phyloP scores from a whole-genome alignment of 2,329 filamentous ascomycete species.

The Paecilomyces variotii region DNA sequence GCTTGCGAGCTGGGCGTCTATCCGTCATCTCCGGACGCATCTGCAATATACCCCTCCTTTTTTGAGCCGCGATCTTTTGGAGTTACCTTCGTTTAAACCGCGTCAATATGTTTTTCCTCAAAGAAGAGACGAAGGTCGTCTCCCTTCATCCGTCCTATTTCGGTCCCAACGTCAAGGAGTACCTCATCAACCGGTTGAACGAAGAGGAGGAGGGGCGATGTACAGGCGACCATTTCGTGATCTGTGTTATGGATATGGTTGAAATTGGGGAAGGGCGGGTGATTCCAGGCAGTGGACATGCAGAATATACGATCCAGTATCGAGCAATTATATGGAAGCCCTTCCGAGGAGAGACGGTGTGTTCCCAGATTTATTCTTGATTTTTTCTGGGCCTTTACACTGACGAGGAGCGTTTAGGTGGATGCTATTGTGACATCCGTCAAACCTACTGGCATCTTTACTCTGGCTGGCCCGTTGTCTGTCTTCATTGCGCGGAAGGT shows the following conservation, averaged over 20 bases:
- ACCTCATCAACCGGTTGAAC: constrained; percentile 81
- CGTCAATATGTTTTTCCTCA: constrained; percentile 86
- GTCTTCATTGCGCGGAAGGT: constrained; percentile 60
- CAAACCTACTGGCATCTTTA: constrained; percentile 78
- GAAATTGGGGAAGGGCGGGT: constrained; percentile 92
- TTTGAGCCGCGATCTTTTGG: not conserved
- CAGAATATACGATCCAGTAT: constrained; percentile 91
- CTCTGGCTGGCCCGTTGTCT: constrained; percentile 40
- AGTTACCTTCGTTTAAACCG: not conserved
- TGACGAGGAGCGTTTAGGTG: constrained; percentile 51
- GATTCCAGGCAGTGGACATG: constrained; percentile 80
- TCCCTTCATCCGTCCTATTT: constrained; percentile 97
- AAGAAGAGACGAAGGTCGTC: constrained; percentile 90
- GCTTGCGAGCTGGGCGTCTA: not conserved
- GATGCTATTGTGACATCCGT: constrained; percentile 90
- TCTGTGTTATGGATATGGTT: constrained; percentile 94
- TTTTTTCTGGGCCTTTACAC: constrained; percentile 14
- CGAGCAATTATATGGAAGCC: constrained; percentile 95
- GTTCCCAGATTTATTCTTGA: constrained; percentile 4
- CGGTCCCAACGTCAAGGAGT: constrained; percentile 82
- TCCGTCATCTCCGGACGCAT: not conserved
- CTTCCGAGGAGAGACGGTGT: constrained; percentile 94
- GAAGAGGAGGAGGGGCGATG: constrained; percentile 93
- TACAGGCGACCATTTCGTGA: constrained; percentile 93
- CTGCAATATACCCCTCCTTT: not conserved